Base-by-base conservation (phyloP, 305 asterid species). In the Euphrasia arctica region DNA sequence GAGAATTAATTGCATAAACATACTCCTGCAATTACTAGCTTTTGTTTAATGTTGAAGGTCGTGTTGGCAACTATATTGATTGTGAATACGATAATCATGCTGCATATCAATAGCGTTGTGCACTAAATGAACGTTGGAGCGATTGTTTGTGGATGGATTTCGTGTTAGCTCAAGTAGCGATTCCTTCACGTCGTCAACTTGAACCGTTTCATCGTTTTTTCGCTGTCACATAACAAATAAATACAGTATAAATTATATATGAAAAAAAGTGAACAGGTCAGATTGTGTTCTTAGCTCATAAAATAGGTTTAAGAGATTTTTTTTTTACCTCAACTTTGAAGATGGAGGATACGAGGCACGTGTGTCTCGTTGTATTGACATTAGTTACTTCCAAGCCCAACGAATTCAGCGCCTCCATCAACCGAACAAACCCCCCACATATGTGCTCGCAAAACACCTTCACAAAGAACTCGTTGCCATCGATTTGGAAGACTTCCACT, bases 391-490 rank as follows among this genome's bases (percentile, higher is more conserved):
- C 97, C 74, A 92, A 70, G 2, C 95, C 95, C 67, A 89, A 73
- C 14, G 92, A 82, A 72, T 74, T 78, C 70, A 92, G 55, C 2
- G 94, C 96, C 68, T 87, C 95, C 89, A 87, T 65, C 52, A 86
- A 63, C 80, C 90, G 81, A 75, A 85, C 85, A 66, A 92, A 89
- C 13, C 96, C 98, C 39, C 98, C 93, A 29, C 75, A 18, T 70
- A 84, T 87, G 70, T 89, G 90, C 82, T 92, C 97, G 59, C 91
- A 88, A 64, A 92, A 92, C 50, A 89, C 89, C 82, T 87, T 89
- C 69, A 92, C 88, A 49, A 85, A 86, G 72, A 92, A 85, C 79
- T 92, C 97, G 58, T 85, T 89, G 9, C 90, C 95, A 64, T 84
- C 89, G 56, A 92, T 85, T 76, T 87, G 93, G 55, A 79, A 82